Percentiles rank a stretch among this genome's conserved stretches.
Conservation (phyloP, 2,329 filamentous ascomycete species). For the Penicillium rolfsii region DNA sequence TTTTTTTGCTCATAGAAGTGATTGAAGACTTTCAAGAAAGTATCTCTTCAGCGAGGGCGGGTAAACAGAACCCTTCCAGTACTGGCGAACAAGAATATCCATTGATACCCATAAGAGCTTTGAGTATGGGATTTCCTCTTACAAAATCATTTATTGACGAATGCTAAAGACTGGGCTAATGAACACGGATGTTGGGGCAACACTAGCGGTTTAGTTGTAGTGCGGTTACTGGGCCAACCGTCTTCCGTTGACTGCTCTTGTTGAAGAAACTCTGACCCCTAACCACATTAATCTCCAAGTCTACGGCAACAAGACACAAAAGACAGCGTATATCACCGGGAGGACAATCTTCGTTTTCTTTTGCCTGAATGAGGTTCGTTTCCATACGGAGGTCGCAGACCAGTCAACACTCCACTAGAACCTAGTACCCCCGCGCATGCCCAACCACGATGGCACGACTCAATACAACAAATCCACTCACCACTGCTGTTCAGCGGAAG, state of each 20-base stretch:
- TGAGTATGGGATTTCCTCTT: not conserved
- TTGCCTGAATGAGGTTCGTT: not conserved
- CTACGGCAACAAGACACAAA: not conserved
- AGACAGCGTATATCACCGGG: not conserved
- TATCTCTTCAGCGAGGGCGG: too few relatives aligned
- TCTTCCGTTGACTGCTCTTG: constrained; percentile 5
- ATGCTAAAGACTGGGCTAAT: not conserved
- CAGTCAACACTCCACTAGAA: not conserved
- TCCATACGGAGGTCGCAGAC: not conserved
- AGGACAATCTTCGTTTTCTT: not conserved
- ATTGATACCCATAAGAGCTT: too few relatives aligned
- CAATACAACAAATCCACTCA: constrained; percentile 29
- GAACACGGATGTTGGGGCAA: not conserved
- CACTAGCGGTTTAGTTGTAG: not conserved
- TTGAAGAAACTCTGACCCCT: constrained; percentile 4
- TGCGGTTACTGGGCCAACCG: constrained; percentile 24
- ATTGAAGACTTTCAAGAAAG: too few relatives aligned
- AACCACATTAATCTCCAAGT: constrained; percentile 1
- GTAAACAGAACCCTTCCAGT: too few relatives aligned
- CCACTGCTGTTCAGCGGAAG: constrained; percentile 13
- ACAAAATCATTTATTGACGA: not conserved
- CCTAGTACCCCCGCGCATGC: not conserved
- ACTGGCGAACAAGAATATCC: too few relatives aligned
- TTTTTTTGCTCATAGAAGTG: too few relatives aligned
- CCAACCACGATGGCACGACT: constrained; percentile 33